These are phyloP conservation scores for Arthrocladium fulminans DNA, from an alignment of 2,329 filamentous ascomycete genomes.

Conservation along the genomic window DNA sequence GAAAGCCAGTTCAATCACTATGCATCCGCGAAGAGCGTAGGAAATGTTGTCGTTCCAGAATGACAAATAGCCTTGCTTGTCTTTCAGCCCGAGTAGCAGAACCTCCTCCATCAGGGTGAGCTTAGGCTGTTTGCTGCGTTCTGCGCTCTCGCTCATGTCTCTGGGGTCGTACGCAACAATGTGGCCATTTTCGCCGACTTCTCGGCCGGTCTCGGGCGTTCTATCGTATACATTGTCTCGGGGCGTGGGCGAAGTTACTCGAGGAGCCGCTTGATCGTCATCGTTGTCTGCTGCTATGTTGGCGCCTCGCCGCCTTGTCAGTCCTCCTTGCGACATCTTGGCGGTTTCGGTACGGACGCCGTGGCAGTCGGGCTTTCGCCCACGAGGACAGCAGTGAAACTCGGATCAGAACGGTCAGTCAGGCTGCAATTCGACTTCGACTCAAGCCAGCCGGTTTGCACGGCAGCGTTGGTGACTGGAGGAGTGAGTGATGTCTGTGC, in stretches of 20 bases:
- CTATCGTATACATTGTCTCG: constrained; percentile 50
- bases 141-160: constrained; percentile 93
- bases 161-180: constrained; percentile 96
- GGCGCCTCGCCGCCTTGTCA: constrained; percentile 60
- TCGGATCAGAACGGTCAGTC: background rate
- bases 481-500: no score
- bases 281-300: constrained; percentile 33
- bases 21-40: constrained; percentile 93
- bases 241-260: constrained; percentile 57
- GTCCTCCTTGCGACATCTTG: constrained; percentile 59
- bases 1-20: constrained; percentile 95
- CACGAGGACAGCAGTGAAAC: background rate
- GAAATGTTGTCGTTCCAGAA: constrained; percentile 99
- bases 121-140: constrained; percentile 96
- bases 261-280: constrained; percentile 55
- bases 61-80: constrained; percentile 98
- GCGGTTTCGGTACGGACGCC: background rate
- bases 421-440: background rate
- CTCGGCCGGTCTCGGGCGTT: constrained; percentile 72
- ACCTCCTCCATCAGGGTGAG: constrained; percentile 98
- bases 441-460: no score
- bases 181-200: constrained; percentile 80
- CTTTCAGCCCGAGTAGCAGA: constrained; percentile 86
- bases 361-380: background rate
- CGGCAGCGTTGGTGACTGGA: no score